Base-by-base conservation (phyloP, 2,329 filamentous ascomycete genomes). In the Alternaria burnsii region DNA sequence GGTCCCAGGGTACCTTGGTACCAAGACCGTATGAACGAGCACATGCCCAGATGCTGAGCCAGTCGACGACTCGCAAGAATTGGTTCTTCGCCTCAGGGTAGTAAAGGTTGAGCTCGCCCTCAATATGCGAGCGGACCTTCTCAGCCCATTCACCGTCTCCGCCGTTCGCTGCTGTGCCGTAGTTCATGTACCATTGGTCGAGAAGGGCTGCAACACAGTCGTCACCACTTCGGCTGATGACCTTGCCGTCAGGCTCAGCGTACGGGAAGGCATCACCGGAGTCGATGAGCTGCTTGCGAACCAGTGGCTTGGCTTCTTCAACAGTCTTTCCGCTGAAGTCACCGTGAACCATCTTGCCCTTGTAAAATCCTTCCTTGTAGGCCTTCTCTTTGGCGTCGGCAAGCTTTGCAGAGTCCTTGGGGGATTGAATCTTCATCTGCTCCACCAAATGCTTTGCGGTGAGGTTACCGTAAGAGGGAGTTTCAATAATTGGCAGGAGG, bases 171-270 rank as follows among this genome's bases (percentile, higher is more conserved):
- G 79, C 76, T 18, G 79, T 80, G 63, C 95, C 95, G 74, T 99
- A 99, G 81, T 97, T 94, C 71, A 99, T 84, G 82, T 97, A 99
- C 94, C 95, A 99, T 81, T 99, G 95, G 71, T 97, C 94, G 75
- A 98, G 89, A 68, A 94, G 89, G 30, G 93, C 91, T 61, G 95
- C 94, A 59, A 97, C 93, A 77, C 95, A 98, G 69, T 96, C 92
- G 74, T 98, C 94, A 28, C 90, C 92, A 70, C 92, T 96, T 79
- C 95, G 87, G 75, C 91, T 94, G 62, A 96, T 88, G 67, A 98
- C 95, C 79, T 91, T 75, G 71, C 91, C 90, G 79, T 97, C 94
- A 3, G 95, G 95, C 79, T 99, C 95, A 12, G 92, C 93, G 76
- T 98, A 99, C 69, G 89, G 88, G 79, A 99, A 97, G 14, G 94